Evolutionary conservation across 1,139 yeast species (phyloP), one percentile per base, ranked within the genome.

Genomic region (Taphrina sp.): DNA sequence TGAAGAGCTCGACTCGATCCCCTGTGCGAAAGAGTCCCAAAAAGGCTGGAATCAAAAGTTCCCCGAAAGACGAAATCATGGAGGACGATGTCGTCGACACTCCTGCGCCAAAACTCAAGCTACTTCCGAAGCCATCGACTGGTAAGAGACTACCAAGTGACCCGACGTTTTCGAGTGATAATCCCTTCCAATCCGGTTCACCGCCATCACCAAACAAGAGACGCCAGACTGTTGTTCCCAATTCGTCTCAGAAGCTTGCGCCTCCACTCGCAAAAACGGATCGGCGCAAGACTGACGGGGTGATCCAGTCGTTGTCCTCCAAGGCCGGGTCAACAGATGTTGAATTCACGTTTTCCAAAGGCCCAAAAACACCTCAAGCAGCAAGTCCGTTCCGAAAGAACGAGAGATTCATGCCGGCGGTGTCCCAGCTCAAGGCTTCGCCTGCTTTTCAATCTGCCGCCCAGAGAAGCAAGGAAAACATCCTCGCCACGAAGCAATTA

Each of bases 401-500:
- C 23, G 54, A 39, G 19, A 19, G 56, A 16, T 52, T 52, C 43
- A 52, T 52, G 56, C 56, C 56, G 20, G 42, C 49, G 8, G 29
- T 52, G 10, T 28, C 38, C 3, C 39, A 44, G 14, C 17, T 52
- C 31, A 35, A 39, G 7, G 43, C 49, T 5, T 52, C 56, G 2
- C 49, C 56, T 16, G 56, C 49, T 3, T 52, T 52, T 20, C 38
- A 58, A 19, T 49, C 54, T 38, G 54, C 54, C 29, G 54, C 54
- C 7, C 54, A 49, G 8, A 45, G 54, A 14, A 16, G 38, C 23
- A 49, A 49, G 24, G 54, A 49, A 23, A 49, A 49, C 34, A 42
- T 38, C 17, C 26, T 49, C 2, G 54, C 54, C 14, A 42, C 33
- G 14, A 42, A 38, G 23, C 54, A 49, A 19, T 33, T 49, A 19